phyloP scores from a whole-genome alignment of 257 asterid species.

The Craterostigma plantagineum region DNA sequence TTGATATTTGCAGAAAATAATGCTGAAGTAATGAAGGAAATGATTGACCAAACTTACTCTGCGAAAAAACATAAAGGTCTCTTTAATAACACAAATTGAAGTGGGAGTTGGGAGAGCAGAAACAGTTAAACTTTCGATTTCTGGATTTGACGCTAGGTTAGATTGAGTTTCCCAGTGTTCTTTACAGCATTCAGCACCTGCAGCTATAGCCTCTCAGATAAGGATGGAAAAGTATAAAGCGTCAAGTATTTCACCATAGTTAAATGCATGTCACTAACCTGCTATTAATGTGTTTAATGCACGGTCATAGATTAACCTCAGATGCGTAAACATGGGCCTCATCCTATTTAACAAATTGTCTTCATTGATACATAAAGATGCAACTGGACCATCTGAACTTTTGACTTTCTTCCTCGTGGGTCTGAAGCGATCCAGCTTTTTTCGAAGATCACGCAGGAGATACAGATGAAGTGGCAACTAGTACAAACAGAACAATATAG shows the following conservation, averaged over 20 bases:
- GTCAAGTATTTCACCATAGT: no score
- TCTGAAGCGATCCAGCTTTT: slow-evolving; percentile 39
- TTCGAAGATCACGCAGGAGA: slow-evolving; percentile 63
- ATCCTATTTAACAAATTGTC: slow-evolving; percentile 32
- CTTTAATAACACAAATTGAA: slow-evolving; percentile 33
- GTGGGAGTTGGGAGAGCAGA: slow-evolving; percentile 29
- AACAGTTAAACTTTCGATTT: slow-evolving; percentile 18
- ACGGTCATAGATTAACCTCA: slow-evolving; percentile 40
- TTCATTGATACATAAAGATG: slow-evolving; percentile 23
- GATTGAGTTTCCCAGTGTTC: slow-evolving; percentile 67
- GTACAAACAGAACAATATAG: slow-evolving; percentile 8
- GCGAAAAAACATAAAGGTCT: slow-evolving; percentile 66
- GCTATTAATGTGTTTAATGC: slow-evolving; percentile 33
- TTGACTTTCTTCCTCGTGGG: slow-evolving; percentile 32
- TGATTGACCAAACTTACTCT: slow-evolving; percentile 25
- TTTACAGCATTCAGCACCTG: slow-evolving; percentile 51
- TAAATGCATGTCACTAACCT: slow-evolving; percentile 23
- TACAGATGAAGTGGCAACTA: slow-evolving; percentile 70
- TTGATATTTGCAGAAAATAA: no score
- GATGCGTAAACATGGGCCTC: slow-evolving; percentile 36
- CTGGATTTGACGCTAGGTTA: slow-evolving; percentile 43
- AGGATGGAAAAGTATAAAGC: slow-evolving; percentile 8
- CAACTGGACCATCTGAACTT: slow-evolving; percentile 19
- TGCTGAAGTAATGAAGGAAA: no score
- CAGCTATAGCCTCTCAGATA: slow-evolving; percentile 17